Evolutionary conservation across 179 eudicot species (phyloP).

Genomic region (Nepenthes alata): DNA sequence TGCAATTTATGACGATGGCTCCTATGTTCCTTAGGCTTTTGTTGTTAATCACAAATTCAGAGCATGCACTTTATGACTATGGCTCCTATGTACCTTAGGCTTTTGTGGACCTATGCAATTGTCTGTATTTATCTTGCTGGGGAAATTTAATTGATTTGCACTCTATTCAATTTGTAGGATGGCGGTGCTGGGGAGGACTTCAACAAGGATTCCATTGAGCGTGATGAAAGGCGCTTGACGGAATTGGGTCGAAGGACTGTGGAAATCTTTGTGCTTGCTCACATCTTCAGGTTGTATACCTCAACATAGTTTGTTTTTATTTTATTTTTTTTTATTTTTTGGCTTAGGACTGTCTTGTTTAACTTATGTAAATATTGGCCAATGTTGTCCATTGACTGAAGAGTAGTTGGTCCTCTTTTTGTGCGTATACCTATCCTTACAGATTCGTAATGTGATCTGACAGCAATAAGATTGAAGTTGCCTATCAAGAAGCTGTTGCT

Average conservation of each 20-base stretch:
- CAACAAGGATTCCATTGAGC: slow-evolving; percentile 72
- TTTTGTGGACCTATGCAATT: too few species aligned
- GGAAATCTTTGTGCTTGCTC: slow-evolving; percentile 81
- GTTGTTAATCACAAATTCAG: too few species aligned
- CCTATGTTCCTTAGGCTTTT: too few species aligned
- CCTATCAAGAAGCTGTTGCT: slow-evolving; percentile 92
- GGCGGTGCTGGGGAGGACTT: slow-evolving; percentile 76
- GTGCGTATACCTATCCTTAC: neutral
- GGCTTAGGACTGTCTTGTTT: neutral
- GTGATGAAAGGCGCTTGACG: slow-evolving; percentile 88
- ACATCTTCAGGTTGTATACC: slow-evolving; percentile 66
- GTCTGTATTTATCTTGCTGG: too few species aligned
- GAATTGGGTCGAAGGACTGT: slow-evolving; percentile 92
- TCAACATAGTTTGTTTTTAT: neutral
- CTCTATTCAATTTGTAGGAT: slow-evolving; percentile 33
- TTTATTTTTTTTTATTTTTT: neutral
- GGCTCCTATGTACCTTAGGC: too few species aligned
- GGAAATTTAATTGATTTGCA: neutral
- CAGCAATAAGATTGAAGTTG: slow-evolving; percentile 82
- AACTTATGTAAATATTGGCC: too few species aligned
- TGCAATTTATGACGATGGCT: too few species aligned
- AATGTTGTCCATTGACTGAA: too few species aligned
- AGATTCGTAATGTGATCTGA: neutral
- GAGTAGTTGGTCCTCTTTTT: neutral
- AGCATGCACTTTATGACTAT: too few species aligned